Evolutionary conservation across 495 filamentous ascomycete genomes (phyloP).

Genomic region (Aspergillus affinis): DNA sequence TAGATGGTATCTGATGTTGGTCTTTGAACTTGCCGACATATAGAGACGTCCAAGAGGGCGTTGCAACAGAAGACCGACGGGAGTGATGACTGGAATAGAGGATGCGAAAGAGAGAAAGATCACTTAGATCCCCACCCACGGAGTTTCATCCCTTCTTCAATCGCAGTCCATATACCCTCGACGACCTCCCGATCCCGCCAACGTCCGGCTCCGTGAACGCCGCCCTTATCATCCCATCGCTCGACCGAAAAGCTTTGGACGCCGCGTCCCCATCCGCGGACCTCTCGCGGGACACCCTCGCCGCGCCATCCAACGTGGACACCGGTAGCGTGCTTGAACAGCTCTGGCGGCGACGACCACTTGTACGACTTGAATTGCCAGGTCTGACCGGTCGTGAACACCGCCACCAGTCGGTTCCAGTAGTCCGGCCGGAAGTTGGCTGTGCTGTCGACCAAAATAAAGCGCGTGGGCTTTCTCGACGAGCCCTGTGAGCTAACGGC

Average conservation of each 20-base stretch:
- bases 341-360: slow-evolving; percentile 83
- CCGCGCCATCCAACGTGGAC: slow-evolving; percentile 91
- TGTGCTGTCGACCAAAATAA: slow-evolving; percentile 89
- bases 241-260: slow-evolving; percentile 75
- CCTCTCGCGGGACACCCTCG: slow-evolving; percentile 71
- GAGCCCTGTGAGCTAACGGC: slow-evolving; percentile 37
- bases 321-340: slow-evolving; percentile 85
- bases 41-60: neutral
- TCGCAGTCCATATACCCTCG: slow-evolving; percentile 85
- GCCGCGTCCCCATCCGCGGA: slow-evolving; percentile 81
- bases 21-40: too few species aligned
- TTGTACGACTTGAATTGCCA: slow-evolving; percentile 99
- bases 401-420: slow-evolving; percentile 92
- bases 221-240: slow-evolving; percentile 65
- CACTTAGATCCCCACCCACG: slow-evolving; percentile 72
- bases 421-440: slow-evolving; percentile 97
- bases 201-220: slow-evolving; percentile 57
- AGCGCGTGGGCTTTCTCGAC: slow-evolving; percentile 71
- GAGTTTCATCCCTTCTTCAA: slow-evolving; percentile 83
- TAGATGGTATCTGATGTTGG: too few species aligned
- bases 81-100: neutral
- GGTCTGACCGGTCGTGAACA: slow-evolving; percentile 96
- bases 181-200: slow-evolving; percentile 94
- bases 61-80: neutral
- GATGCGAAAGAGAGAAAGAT: neutral